Percentiles rank a stretch among this genome's conserved stretches.
Evolutionary conservation across 306 rosid genomes (phyloP).

Genomic region (Lupinus albus): DNA sequence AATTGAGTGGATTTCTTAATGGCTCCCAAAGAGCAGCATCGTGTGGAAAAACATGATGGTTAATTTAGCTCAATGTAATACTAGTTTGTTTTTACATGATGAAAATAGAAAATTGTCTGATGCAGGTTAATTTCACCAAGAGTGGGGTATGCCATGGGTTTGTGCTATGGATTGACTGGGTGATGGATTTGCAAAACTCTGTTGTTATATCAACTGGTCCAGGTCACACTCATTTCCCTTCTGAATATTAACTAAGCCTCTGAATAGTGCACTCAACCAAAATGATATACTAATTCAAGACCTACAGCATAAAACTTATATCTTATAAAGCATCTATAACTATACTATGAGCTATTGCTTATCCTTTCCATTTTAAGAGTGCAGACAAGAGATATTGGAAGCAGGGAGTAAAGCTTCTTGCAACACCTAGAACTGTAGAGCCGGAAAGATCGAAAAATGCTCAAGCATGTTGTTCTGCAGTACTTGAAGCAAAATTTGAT

Average conservation of each 20-base stretch:
- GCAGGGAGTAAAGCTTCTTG: constrained; percentile 90
- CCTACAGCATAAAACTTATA: not conserved
- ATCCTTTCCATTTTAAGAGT: constrained; percentile 33
- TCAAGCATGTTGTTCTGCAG: constrained; percentile 49
- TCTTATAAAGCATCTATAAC: constrained; percentile 13
- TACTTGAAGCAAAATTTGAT: constrained; percentile 64
- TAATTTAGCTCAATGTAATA: too few relatives aligned
- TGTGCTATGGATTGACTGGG: constrained; percentile 90
- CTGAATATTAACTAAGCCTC: not conserved
- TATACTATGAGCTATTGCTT: constrained; percentile 17
- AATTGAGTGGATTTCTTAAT: constrained; percentile 19
- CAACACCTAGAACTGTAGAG: constrained; percentile 63
- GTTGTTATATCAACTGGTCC: constrained; percentile 82
- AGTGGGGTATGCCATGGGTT: constrained; percentile 84
- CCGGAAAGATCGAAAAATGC: constrained; percentile 32
- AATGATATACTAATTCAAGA: too few relatives aligned
- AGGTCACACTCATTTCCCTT: constrained; percentile 51
- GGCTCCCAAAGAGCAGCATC: constrained; percentile 15
- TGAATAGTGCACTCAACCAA: too few relatives aligned
- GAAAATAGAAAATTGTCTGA: constrained; percentile 34
- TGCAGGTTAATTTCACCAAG: constrained; percentile 65
- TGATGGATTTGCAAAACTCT: constrained; percentile 70
- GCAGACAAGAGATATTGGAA: constrained; percentile 91
- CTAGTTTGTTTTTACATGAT: constrained; percentile 13
- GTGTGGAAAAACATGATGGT: constrained; percentile 11